A percentile compares a stretch with the other conserved stretches of the same genome.
Conservation (phyloP, 2,329 filamentous ascomycete species). For the Sarocladium brachiariae region DNA sequence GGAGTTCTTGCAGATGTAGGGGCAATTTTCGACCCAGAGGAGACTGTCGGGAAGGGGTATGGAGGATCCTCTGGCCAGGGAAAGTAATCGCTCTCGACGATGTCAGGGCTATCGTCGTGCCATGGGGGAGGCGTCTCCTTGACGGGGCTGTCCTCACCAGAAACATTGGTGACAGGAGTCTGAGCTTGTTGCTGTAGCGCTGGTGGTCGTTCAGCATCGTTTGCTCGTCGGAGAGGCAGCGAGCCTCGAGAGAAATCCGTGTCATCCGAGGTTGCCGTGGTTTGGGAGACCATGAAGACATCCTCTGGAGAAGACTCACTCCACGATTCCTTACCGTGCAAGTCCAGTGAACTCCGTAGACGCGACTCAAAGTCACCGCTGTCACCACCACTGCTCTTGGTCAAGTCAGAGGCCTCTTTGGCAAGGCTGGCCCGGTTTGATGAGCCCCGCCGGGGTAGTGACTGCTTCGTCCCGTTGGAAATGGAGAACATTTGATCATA, state of each 20-base stretch:
- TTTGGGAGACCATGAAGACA: constrained; percentile 40
- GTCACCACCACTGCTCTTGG: constrained; percentile 32
- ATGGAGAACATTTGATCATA: constrained; percentile 53
- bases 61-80: constrained; percentile 50
- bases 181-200: background rate
- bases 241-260: constrained; percentile 24
- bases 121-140: constrained; percentile 23
- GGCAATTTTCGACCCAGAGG: constrained; percentile 10
- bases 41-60: constrained; percentile 40
- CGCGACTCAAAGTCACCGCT: constrained; percentile 5
- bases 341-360: constrained; percentile 11
- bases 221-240: constrained; percentile 21
- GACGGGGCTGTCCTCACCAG: constrained; percentile 16
- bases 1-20: constrained; percentile 22
- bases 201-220: constrained; percentile 10
- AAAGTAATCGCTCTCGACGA: constrained; percentile 53
- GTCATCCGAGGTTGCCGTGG: constrained; percentile 32
- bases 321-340: constrained; percentile 4
- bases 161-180: background rate
- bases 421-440: constrained; percentile 15
- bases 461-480: constrained; percentile 37
- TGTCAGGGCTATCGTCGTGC: constrained; percentile 31
- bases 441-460: background rate
- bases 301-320: constrained; percentile 31
- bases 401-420: constrained; percentile 20